These are phyloP conservation scores for Blastobotrys malaysiensis DNA, from an alignment of 1,139 yeast genomes.

Conservation along the genomic window DNA sequence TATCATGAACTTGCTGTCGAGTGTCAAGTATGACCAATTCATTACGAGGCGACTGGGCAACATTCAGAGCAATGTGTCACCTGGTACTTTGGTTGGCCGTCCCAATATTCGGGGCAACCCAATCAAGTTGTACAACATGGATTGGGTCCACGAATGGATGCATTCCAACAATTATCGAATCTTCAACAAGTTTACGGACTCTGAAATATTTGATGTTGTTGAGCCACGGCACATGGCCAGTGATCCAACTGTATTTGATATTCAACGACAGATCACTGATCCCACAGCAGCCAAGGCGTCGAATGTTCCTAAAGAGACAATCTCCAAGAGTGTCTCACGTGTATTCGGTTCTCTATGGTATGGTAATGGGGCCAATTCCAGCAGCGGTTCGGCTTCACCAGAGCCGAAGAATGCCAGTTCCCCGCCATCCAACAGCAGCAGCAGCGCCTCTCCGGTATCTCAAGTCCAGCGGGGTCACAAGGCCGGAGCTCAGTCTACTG, in stretches of 20 bases:
- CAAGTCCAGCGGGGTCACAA: not conserved
- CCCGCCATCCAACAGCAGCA: no score
- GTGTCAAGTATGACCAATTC: slow-evolving; percentile 65
- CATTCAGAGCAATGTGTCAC: slow-evolving; percentile 7
- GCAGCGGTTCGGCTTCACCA: not conserved
- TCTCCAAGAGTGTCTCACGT: slow-evolving; percentile 26
- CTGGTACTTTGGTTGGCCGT: slow-evolving; percentile 32
- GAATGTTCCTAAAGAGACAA: slow-evolving; percentile 24
- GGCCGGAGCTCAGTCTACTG: slow-evolving; percentile 10
- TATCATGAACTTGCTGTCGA: slow-evolving; percentile 64
- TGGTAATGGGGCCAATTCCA: slow-evolving; percentile 7
- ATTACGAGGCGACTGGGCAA: slow-evolving; percentile 25
- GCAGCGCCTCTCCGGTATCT: not conserved
- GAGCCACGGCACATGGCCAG: slow-evolving; percentile 64
- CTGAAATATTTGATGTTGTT: slow-evolving; percentile 80
- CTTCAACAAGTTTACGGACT: slow-evolving; percentile 74
- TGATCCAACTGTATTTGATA: slow-evolving; percentile 14
- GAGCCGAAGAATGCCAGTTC: not conserved
- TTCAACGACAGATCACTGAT: slow-evolving; percentile 16
- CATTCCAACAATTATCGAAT: slow-evolving; percentile 60
- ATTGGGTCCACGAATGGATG: slow-evolving; percentile 63
- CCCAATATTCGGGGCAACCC: slow-evolving; percentile 40
- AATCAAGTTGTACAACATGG: slow-evolving; percentile 43
- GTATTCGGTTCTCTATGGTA: slow-evolving; percentile 30
- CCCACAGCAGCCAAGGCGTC: slow-evolving; percentile 5